Percentiles rank a stretch among this genome's conserved stretches.
These are phyloP conservation scores for Aegilops longissima DNA, from an alignment of 176 grass and related monocot species.

Conservation along the genomic window DNA sequence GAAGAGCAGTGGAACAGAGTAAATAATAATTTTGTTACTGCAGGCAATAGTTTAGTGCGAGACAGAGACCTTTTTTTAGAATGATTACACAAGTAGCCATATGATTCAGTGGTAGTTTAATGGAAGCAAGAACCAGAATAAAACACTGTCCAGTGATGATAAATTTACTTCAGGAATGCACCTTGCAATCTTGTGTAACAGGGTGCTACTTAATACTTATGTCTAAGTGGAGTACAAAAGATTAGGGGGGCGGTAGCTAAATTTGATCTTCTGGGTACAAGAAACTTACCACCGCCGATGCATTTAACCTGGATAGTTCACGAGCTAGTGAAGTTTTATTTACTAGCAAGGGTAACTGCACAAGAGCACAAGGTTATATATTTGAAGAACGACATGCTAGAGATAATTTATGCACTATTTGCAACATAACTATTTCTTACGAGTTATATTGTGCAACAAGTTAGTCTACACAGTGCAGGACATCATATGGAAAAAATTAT, in stretches of 20 bases:
- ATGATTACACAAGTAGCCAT: neutral
- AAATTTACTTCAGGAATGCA: neutral
- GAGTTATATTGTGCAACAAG: neutral
- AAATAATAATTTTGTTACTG: neutral
- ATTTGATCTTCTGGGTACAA: neutral
- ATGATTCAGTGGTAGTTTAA: slow-evolving; percentile 4
- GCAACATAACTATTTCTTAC: neutral
- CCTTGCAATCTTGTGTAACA: neutral
- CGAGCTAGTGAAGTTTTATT: slow-evolving; percentile 40
- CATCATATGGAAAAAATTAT: neutral
- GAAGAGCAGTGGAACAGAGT: neutral
- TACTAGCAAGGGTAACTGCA: slow-evolving; percentile 52
- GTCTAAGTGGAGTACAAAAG: neutral
- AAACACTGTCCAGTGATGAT: neutral
- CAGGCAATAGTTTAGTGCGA: neutral
- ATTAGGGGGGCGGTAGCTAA: neutral
- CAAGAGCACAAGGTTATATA: slow-evolving; percentile 27
- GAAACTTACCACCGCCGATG: slow-evolving; percentile 35
- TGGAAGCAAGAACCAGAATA: slow-evolving; percentile 2
- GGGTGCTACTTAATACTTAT: neutral
- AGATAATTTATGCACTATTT: neutral
- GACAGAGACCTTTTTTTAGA: neutral
- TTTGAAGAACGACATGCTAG: neutral
- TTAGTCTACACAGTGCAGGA: neutral
- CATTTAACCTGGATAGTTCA: slow-evolving; percentile 52